Base-by-base conservation (phyloP, 2,329 filamentous ascomycete genomes). In the Fusarium sacchari region DNA sequence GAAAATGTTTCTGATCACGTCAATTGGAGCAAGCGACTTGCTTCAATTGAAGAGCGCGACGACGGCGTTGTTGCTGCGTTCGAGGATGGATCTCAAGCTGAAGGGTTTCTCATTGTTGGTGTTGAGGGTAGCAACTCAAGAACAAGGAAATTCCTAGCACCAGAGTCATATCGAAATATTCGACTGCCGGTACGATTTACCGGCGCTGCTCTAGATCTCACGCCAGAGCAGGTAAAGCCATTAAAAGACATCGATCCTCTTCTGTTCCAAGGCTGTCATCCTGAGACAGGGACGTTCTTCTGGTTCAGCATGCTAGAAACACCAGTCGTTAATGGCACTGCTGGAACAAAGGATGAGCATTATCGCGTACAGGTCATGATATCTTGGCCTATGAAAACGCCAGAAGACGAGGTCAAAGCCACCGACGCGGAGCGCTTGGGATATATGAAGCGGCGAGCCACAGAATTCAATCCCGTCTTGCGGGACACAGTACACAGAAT, bases 91-190 rank as follows among this genome's bases (percentile, higher is more conserved):
- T 42, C 40, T 3, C 26, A 20, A 39, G 49, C 30, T 12, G n/a
- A 58, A 24, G 64, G 64, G 1, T 65, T 49, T 4, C 60, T 66
- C 2, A 46, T 65, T 5, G 64, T 66, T 1, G 64, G 64, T 2
- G 60, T 66, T 6, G 60, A 66, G 46, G 64, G 64, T 6, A 66
- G 64, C 22, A 66, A 66, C 30, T 66, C 64, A 4, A 65, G 60
- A 3, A 66, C 60, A 3, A 20, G 64, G 1, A 66, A 66, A 11
- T 57, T 58, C 6, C 1, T 66, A 12, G 36, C 28, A 1, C 64
- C 64, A 8, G 37, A 65, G 3, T 65, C 59, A 7, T 66, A 66
- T 7, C 36, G 30, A 13, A 66, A 66, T 4, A 49, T 66, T 7
- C 64, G 40, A 39, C 30, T 66, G 10, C 64, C 64, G 0, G 24